Base-by-base conservation (phyloP, 2,329 filamentous ascomycete genomes). In the Mycosphaerella arachidis region DNA sequence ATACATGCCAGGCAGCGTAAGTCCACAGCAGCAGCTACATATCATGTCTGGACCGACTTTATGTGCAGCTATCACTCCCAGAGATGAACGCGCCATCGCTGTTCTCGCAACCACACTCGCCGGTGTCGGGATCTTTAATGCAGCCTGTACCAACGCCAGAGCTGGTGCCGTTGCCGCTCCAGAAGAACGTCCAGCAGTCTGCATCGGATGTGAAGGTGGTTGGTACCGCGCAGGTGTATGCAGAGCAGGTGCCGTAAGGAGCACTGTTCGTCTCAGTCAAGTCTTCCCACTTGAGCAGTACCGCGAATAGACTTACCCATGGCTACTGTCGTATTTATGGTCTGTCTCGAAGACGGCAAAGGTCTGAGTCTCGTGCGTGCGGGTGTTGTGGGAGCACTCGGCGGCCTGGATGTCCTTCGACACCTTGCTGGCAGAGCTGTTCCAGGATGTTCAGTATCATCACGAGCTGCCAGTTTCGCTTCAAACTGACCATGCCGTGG, bases 201-300 rank as follows among this genome's bases (percentile, higher is more conserved):
- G 63, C 64, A 27, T 72, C 65, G n/a, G 61, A 45, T 31, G 71
- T 68, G 20, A 67, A 67, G 10, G 71, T 65, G 1, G 65, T 64
- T 10, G 57, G 64, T 0, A 69, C 71, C 0, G 76, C 64, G 67
- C 76, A 78, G 1, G 75, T 77, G 66, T 78, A 79, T 1, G 76
- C 76, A n/a, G 62, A 68, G 68, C 77, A 82, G 3, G 77, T 81
- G 1, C 79, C 79, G 65, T 81, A 81, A 1, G 79, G 79, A 2
- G 73, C 75, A n/a, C 61, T 56, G 43, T 13, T 16, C 20, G 16
- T 3, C 16, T 56, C 27, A 48, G 35, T 20, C 9, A 30, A 24
- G 12, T 45, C 9, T n/a, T 43, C 10, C 13, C 46, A 43, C 33
- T 9, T 4, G 4, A 27, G 18, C 12, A 24, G 10, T 16, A 8